Conservation (phyloP, 805 yeast species). For the Pichia heedii region DNA sequence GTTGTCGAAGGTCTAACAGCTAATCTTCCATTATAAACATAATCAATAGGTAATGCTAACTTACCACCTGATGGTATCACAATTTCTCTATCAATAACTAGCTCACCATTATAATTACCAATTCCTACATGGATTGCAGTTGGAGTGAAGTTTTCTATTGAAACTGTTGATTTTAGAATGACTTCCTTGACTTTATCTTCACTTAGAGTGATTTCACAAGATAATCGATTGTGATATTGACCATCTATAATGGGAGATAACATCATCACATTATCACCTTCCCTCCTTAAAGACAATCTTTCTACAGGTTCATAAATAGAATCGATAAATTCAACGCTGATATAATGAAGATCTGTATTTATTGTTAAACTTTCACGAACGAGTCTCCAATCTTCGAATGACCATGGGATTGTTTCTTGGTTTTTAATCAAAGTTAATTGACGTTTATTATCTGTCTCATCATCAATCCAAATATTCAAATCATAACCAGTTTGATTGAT, state of each 20-base stretch:
- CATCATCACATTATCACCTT: conserved; percentile 72
- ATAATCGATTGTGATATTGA: conserved; percentile 59
- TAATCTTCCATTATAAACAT: conserved; percentile 50
- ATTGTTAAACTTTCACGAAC: conserved; percentile 73
- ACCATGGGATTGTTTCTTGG: conserved; percentile 62
- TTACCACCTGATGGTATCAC: conserved; percentile 45
- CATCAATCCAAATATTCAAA: conserved; percentile 76
- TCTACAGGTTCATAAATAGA: conserved; percentile 46
- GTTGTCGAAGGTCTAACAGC: conserved; percentile 52
- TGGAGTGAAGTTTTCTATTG: conserved; percentile 58
- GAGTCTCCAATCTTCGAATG: conserved; percentile 88
- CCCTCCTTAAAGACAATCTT: conserved; percentile 61
- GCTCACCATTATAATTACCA: conserved; percentile 25
- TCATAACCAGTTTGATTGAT: conserved; percentile 79
- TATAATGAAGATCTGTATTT: conserved; percentile 47
- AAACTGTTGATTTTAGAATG: conserved; percentile 66
- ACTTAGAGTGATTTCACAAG: conserved; percentile 60
- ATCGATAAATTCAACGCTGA: conserved; percentile 55
- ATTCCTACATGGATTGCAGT: conserved; percentile 41
- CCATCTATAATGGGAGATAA: conserved; percentile 45
- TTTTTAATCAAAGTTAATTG: conserved; percentile 34
- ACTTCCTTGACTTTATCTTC: conserved; percentile 75
- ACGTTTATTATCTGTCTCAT: conserved; percentile 20
- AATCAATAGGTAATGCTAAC: conserved; percentile 66
- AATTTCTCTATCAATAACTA: conserved; percentile 26